Conservation (phyloP, 2,329 filamentous ascomycete genomes). For the Sporothrix pallida region DNA sequence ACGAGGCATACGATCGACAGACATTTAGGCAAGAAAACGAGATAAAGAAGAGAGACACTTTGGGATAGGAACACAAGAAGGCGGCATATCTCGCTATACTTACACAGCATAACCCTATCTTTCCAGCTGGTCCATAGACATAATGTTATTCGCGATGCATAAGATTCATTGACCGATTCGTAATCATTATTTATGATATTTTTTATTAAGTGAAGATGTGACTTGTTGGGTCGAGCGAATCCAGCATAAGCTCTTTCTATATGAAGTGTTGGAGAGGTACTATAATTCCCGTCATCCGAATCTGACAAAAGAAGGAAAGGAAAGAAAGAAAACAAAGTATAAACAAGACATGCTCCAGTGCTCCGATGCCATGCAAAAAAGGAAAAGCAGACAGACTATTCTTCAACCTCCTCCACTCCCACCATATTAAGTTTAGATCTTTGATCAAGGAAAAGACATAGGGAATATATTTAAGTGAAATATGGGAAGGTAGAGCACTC, state of each 20-base stretch:
- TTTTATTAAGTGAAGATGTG: not conserved
- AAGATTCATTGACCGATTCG: not conserved
- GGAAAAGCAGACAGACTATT: not conserved
- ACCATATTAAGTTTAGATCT: constrained; percentile 15
- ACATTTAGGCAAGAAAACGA: not conserved
- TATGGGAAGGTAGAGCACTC: constrained; percentile 43
- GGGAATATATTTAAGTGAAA: not conserved
- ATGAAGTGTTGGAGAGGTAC: not conserved
- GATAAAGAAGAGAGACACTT: not conserved
- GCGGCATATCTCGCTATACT: not conserved
- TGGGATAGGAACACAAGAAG: not conserved
- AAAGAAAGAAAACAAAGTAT: not conserved
- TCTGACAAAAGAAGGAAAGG: not conserved
- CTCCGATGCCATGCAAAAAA: constrained; percentile 9
- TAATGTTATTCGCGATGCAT: constrained; percentile 9
- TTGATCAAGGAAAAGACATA: not conserved
- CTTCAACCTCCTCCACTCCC: not conserved
- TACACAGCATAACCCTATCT: not conserved
- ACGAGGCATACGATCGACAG: not conserved
- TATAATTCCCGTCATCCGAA: not conserved
- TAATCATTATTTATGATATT: not conserved
- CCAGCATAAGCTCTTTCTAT: not conserved
- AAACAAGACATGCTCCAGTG: constrained; percentile 2
- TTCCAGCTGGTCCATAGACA: not conserved
- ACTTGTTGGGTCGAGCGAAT: not conserved